A percentile compares a stretch with the other conserved stretches of the same genome.
phyloP scores from a whole-genome alignment of 139 green algal species.

The Tetradesmus lagerheimii region DNA sequence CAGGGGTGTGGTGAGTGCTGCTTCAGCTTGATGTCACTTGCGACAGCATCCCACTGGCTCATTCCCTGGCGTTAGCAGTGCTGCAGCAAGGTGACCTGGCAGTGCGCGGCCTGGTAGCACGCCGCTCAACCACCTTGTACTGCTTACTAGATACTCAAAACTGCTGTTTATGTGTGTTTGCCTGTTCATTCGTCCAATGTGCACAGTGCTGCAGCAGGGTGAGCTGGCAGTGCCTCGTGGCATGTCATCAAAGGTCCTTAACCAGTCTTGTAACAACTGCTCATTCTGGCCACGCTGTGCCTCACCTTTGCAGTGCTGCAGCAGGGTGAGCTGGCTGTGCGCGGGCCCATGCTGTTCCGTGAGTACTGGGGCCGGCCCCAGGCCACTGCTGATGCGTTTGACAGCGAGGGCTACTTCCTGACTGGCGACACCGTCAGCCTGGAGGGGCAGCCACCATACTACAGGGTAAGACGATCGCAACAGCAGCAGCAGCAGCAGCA shows the following conservation, averaged over 20 bases:
- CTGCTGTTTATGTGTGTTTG: no score
- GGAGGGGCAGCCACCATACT: conserved; percentile 71
- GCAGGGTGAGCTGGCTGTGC: conserved; percentile 81
- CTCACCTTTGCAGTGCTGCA: background rate
- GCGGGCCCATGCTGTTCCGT: conserved; percentile 82
- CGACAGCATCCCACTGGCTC: background rate
- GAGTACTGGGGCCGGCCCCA: conserved; percentile 90
- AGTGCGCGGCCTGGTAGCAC: no score
- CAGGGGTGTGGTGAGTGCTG: no score
- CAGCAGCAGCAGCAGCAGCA: background rate
- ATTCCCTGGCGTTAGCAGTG: no score
- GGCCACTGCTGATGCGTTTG: conserved; percentile 85
- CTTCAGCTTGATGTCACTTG: background rate
- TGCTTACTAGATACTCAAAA: no score
- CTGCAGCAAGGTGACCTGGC: no score
- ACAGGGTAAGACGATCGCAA: conserved; percentile 33
- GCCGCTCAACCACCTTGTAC: no score
- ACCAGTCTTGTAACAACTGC: background rate
- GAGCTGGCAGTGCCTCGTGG: conserved; percentile 78
- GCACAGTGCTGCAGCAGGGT: conserved; percentile 37
- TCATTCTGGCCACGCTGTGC: no score
- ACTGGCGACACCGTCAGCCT: conserved; percentile 81
- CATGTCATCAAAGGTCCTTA: no score
- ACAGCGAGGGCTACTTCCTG: conserved; percentile 88
- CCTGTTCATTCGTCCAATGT: no score